Conservation (phyloP, 2,329 filamentous ascomycete genomes). For the Teratosphaeria gauchensis region DNA sequence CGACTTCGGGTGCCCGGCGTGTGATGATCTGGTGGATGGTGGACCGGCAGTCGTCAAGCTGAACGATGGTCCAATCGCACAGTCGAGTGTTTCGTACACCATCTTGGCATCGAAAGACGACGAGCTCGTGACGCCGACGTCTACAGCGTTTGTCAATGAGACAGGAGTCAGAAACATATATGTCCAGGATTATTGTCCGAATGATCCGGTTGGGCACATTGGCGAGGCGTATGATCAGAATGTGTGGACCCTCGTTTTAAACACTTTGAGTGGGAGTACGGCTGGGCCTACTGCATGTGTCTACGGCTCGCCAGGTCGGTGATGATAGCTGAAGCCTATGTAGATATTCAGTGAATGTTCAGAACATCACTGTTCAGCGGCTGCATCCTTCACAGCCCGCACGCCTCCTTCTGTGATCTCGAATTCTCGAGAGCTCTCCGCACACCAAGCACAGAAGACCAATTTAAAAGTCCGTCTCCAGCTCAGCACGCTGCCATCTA, state of each 20-base stretch:
- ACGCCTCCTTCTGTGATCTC: constrained; percentile 61
- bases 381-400: neutral
- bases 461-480: constrained; percentile 78
- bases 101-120: constrained; percentile 13
- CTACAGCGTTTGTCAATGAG: constrained; percentile 14
- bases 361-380: neutral
- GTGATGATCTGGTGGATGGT: constrained; percentile 11
- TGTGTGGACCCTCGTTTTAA: constrained; percentile 15
- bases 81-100: constrained; percentile 11
- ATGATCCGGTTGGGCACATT: constrained; percentile 15
- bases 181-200: constrained; percentile 15
- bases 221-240: constrained; percentile 17
- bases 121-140: constrained; percentile 15
- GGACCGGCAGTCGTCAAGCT: constrained; percentile 8
- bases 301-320: constrained; percentile 9
- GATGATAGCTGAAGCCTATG: neutral
- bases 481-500: constrained; percentile 38
- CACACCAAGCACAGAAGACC: constrained; percentile 74
- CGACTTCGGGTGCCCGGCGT: constrained; percentile 12
- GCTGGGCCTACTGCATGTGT: constrained; percentile 10
- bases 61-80: constrained; percentile 13
- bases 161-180: constrained; percentile 14
- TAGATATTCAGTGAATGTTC: neutral
- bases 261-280: constrained; percentile 10
- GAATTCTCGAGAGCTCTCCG: constrained; percentile 56